Evolutionary conservation across 225 moss, liverwort and hornwort species (phyloP).

Genomic region (Polytrichum commune): DNA sequence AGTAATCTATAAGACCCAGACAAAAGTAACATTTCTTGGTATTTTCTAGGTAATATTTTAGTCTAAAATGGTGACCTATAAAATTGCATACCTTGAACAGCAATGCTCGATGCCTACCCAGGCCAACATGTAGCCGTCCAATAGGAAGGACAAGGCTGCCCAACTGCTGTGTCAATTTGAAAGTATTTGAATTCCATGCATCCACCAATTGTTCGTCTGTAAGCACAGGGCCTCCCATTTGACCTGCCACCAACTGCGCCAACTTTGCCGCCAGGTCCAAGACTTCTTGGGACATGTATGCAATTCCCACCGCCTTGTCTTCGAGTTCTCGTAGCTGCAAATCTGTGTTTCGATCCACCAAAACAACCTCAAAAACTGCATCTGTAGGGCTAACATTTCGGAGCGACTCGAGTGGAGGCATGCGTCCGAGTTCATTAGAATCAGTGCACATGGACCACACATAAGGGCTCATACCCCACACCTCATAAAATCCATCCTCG

Average conservation of each 20-base stretch:
- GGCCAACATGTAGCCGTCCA: constrained; percentile 63
- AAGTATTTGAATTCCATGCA: constrained; percentile 43
- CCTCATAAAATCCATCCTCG: constrained; percentile 98
- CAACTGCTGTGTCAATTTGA: constrained; percentile 55
- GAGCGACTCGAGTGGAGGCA: constrained; percentile 84
- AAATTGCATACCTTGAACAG: constrained; percentile 75
- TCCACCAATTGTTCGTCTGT: constrained; percentile 64
- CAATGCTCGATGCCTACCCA: constrained; percentile 87
- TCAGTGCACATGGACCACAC: constrained; percentile 99
- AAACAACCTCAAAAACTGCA: constrained; percentile 56
- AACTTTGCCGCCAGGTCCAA: constrained; percentile 84
- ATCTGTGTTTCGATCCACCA: constrained; percentile 77
- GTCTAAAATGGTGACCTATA: neutral
- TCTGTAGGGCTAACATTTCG: constrained; percentile 35
- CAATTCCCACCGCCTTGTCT: constrained; percentile 80
- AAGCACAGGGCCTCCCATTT: constrained; percentile 76
- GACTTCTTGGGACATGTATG: constrained; percentile 82
- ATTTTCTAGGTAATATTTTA: too few relatives aligned
- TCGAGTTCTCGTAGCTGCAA: constrained; percentile 77
- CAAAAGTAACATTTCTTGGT: too few relatives aligned
- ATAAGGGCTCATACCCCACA: constrained; percentile 99
- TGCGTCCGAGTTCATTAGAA: constrained; percentile 85
- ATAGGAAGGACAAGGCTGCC: constrained; percentile 84
- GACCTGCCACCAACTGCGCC: constrained; percentile 69
- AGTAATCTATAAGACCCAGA: too few relatives aligned